Base-by-base conservation (phyloP, 2,329 filamentous ascomycete species). In the Helicocarpus griseus region DNA sequence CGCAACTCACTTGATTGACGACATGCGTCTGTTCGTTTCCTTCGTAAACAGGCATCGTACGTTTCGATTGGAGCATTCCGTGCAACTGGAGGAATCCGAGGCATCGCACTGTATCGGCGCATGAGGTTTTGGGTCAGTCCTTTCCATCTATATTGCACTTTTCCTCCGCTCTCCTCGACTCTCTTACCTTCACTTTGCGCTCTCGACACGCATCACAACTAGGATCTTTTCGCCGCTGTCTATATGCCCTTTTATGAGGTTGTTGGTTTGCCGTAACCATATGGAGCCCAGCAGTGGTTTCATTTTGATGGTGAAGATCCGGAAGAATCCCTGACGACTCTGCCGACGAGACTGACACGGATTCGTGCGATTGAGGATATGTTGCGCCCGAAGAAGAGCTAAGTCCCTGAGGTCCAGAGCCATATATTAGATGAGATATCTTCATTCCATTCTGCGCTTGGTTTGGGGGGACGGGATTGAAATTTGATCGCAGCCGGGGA, bases 11-110 rank as follows among this genome's bases (percentile, higher is more conserved):
- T 97, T 98, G 72, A 97, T 97, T 1, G 91, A 97, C 17, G 93
- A 97, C 93, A 98, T 98, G 56, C 93, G 83, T 53, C 93, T 81
- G 67, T 98, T 98, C 11, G 93, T 98, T 70, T 98, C 93, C 72
- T 98, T 98, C 47, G 93, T 98, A 66, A 98, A 98, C 65, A 97
- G 91, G 65, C 93, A 98, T 68, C 94, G 95, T 58, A 97, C 91
- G 65, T 91, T 94, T 58, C 93, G 85, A 67, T 90, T 96, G 4
- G 89, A 93, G 72, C 93, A 98, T 71, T 98, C 93, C 1, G 93
- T 96, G 68, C 93, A 98, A 70, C 91, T 95, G 9, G 87, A 85
- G 17, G 88, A 95, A 66, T 97, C 93, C 14, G 93, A 97, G 29
- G 93, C 93, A 73, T 98, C 93, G 69, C 93, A 98, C 78, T 82